These are phyloP conservation scores for Pyrenophora graminea DNA, from an alignment of 2,329 filamentous ascomycete genomes.

Conservation along the genomic window DNA sequence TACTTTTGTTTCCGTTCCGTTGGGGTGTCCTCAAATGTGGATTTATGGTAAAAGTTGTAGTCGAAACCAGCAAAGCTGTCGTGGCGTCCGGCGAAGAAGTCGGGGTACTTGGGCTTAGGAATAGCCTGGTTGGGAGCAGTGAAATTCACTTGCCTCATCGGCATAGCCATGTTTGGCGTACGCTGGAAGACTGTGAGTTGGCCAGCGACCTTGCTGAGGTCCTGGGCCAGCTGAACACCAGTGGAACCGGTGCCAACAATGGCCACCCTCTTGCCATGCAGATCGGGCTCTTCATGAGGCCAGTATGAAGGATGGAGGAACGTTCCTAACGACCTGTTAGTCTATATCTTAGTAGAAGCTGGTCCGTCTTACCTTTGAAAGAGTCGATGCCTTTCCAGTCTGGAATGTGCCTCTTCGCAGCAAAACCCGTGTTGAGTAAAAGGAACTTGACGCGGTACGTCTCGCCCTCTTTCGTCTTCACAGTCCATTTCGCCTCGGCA, in stretches of 20 bases:
- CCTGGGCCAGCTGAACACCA: slow-evolving; percentile 65
- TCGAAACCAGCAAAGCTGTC: slow-evolving; percentile 24
- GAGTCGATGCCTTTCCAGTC: slow-evolving; percentile 43
- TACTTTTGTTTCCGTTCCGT: slow-evolving; percentile 23
- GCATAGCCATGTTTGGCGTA: slow-evolving; percentile 52
- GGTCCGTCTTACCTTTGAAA: slow-evolving; percentile 24
- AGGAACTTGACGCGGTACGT: slow-evolving; percentile 51
- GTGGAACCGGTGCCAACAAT: slow-evolving; percentile 65
- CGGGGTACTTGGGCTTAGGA: slow-evolving; percentile 35
- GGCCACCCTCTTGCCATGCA: slow-evolving; percentile 61
- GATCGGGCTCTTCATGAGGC: slow-evolving; percentile 58
- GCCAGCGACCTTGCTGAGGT: slow-evolving; percentile 56
- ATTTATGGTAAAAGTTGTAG: slow-evolving; percentile 23
- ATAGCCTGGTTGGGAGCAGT: slow-evolving; percentile 51
- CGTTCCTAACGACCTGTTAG: background rate
- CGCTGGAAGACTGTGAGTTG: slow-evolving; percentile 64
- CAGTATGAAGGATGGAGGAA: slow-evolving; percentile 63
- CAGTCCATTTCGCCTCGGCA: slow-evolving; percentile 47
- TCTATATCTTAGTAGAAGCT: background rate
- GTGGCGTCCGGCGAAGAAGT: slow-evolving; percentile 8
- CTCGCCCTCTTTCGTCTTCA: slow-evolving; percentile 50
- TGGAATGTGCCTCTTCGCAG: slow-evolving; percentile 52
- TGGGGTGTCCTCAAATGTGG: slow-evolving; percentile 25
- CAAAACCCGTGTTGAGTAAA: slow-evolving; percentile 54
- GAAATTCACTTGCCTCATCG: slow-evolving; percentile 29